Base-by-base conservation (phyloP, 2,329 filamentous ascomycete genomes). In the Pseudogymnoascus verrucosus region DNA sequence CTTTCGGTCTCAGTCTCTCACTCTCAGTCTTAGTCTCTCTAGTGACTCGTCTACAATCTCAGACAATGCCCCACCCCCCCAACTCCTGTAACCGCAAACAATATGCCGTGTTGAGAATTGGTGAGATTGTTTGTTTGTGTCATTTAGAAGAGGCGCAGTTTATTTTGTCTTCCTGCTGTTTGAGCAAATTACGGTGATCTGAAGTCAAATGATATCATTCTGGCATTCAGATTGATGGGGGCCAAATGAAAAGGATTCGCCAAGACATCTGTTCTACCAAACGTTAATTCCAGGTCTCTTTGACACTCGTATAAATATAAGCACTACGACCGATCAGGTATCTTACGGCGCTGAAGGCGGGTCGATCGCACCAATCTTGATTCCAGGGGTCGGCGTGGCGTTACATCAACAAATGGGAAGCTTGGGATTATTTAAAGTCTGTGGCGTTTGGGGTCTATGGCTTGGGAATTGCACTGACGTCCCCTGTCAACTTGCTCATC, bases 241-340 rank as follows among this genome's bases (percentile, higher is more conserved):
- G n/a, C 51, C 34, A n/a, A 57, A 57, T 57, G 51, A 19, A 28
- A 34, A 34, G 51, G 51, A 34, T 57, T 34, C 51, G 26, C 28
- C 26, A 57, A 34, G 28, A 34, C 26, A 34, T 10, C n/a, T 12
- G 26, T 57, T 57, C 51, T 11, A 57, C 51, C n/a, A 16, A 57
- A 57, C 26, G 51, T 57, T 57, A 57, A 57, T 57, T 34, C 51
- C 28, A n/a, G n/a, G 26, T 19, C n/a, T 57, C 12, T 57, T 34
- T 57, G 26, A 19, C 28, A 19, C 28, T 31, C 28, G 28, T 31
- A 31, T 57, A 57, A 54, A 31, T 8, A 34, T 57, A 57, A 57
- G 51, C 51, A 19, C 51, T 57, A 57, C n/a, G 51, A 57, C 51
- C 26, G 51, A 57, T 57, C n/a, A 4, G 51, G 51, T 57, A 57